Conservation (phyloP, 371 early-diverging fungal species). For the Polyrhizophydium stewartii region DNA sequence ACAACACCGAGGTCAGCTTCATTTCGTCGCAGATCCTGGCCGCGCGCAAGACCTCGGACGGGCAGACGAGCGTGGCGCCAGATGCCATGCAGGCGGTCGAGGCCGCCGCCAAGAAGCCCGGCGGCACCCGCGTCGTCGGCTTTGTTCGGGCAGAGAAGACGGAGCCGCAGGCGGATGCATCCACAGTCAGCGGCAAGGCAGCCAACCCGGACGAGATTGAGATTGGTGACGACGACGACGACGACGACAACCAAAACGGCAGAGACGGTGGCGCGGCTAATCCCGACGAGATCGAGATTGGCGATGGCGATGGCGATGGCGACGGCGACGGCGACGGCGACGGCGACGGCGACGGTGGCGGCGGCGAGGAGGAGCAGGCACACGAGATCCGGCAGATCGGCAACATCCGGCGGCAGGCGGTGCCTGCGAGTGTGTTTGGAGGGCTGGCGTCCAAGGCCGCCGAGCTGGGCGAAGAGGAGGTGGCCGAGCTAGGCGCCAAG, state of each 20-base stretch:
- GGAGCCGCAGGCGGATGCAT: constrained; percentile 17
- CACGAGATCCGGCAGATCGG: constrained; percentile 7
- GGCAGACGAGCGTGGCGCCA: not conserved
- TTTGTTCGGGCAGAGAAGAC: constrained; percentile 43
- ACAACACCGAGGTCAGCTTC: constrained; percentile 63
- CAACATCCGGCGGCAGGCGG: constrained; percentile 22
- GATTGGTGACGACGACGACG: constrained; percentile 25
- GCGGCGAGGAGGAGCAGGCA: constrained; percentile 8
- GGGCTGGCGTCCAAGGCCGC: constrained; percentile 28
- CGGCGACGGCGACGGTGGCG: constrained; percentile 26
- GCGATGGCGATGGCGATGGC: constrained; percentile 27
- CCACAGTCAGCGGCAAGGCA: not conserved
- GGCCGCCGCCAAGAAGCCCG: constrained; percentile 1
- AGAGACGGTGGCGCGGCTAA: constrained; percentile 19
- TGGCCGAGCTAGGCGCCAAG: no score
- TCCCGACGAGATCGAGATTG: constrained; percentile 43
- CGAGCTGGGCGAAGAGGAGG: constrained; percentile 14
- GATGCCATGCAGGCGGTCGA: constrained; percentile 11
- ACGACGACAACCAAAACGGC: constrained; percentile 4
- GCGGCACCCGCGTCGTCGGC: constrained; percentile 35
- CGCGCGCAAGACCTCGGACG: constrained; percentile 4
- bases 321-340: constrained; percentile 20
- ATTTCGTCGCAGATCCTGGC: constrained; percentile 46
- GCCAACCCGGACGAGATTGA: constrained; percentile 46
- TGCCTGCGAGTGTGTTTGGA: constrained; percentile 50